Evolutionary conservation across 1,284 basidiomycete species (phyloP), one percentile per base, ranked within the genome.

Genomic region (Xerocomus nothofagi): DNA sequence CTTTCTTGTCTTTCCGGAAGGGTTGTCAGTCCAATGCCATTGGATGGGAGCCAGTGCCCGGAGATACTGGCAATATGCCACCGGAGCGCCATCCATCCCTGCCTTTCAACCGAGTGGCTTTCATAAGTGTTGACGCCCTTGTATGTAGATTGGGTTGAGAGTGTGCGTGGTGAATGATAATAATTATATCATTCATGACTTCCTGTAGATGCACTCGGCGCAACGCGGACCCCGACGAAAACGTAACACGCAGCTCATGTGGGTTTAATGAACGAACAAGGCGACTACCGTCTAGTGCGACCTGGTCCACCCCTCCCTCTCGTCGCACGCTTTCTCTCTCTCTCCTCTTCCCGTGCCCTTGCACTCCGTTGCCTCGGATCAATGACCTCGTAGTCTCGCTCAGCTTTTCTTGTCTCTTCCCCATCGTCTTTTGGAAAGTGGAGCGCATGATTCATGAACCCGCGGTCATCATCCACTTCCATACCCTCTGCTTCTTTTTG

Each of bases 361-460:
- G 85, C 86, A 39, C 82, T 76, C 45, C 88, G 71, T 48, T 80
- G 77, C 54, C 88, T 71, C 0, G 88, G 88, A 64, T 91, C 88
- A 60, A 91, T 91, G 40, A 95, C 92, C 66, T 93, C 88, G 61
- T 94, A 95, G 58, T 95, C 92, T 41, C 90, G 76, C 67, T 94
- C 90, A 0, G 92, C 92, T 65, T 93, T 86, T 50, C 74, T 69
- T 15, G 79, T 81, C 69, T 93, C 86, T 60, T 91, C 86, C 27
- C 76, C 74, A 55, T 87, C 82, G 50, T 86, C 89, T 66, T 91
- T 91, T 17, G 86, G 80, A 69, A 93, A 93, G 57, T 80, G 79
- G 50, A 95, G 72, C 18, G 78, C 70, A 65, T 95, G 92, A 9
- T 72, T 75, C 71, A 94, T 77, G 75, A 93, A 94, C 8, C 81